phyloP scores from a whole-genome alignment of 192 early-diverging fungal species.

The Coemansia sp. region DNA sequence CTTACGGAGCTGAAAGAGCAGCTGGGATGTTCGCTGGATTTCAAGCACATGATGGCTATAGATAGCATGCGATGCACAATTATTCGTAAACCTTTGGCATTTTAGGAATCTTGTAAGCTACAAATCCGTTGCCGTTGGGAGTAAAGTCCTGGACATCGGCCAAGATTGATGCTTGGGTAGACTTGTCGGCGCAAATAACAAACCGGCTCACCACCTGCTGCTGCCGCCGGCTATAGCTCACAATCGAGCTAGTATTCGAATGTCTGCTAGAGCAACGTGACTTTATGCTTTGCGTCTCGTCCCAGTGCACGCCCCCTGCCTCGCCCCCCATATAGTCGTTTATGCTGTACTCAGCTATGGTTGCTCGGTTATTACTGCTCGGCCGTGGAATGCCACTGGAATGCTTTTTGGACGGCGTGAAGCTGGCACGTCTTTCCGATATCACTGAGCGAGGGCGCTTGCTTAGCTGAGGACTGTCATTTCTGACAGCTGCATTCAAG shows the following conservation, averaged over 20 bases:
- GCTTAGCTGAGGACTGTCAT: background rate
- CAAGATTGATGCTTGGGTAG: conserved; percentile 23
- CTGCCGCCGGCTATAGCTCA: conserved; percentile 23
- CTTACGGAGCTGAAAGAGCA: no score
- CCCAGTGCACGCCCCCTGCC: background rate
- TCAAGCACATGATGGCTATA: background rate
- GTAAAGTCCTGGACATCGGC: conserved; percentile 43
- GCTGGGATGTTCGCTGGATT: no score
- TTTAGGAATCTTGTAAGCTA: conserved; percentile 53
- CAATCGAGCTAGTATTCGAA: conserved; percentile 34
- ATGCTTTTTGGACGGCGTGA: conserved; percentile 13
- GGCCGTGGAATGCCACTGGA: background rate
- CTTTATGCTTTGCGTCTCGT: conserved; percentile 40
- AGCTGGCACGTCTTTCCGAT: conserved; percentile 5
- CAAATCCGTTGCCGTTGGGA: conserved; percentile 49
- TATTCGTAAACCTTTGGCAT: conserved; percentile 4
- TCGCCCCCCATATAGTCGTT: no score
- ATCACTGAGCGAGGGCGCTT: conserved; percentile 6
- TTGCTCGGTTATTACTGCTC: background rate
- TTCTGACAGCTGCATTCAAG: background rate
- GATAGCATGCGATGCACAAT: conserved; percentile 1
- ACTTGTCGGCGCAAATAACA: conserved; percentile 29
- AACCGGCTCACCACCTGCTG: conserved; percentile 40
- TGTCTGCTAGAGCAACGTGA: conserved; percentile 37
- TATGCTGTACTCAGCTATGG: background rate